Evolutionary conservation across 768 basidiomycete species (phyloP), one percentile per base, ranked within the genome.

Genomic region (Trametes cingulata): DNA sequence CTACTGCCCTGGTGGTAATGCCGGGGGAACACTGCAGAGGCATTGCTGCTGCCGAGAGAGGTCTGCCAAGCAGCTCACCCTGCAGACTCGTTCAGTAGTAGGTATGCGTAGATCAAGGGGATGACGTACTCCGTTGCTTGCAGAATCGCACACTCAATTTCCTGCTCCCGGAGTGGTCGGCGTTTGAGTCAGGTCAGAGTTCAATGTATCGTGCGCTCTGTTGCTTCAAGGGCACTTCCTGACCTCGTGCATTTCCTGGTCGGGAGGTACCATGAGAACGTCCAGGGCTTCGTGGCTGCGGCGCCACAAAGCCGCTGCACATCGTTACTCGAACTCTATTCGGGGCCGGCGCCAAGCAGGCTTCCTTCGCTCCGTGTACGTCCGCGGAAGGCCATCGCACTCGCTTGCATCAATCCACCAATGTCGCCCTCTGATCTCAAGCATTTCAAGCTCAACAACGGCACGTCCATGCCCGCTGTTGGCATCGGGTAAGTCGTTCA

Each of bases 401-500:
- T 12, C 17, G 19, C 47, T 33, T 33, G 29, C 10, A 33, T 15
- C 45, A 43, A 17, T 43, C 29, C 39, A 39, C 22, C 27, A 17
- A 56, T 56, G 54, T 36, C 42, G 9, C n/a, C 41, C 24, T 24
- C 13, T 37, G 20, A 4, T 10, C 12, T 14, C 33, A 39, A 17
- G n/a, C 52, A 27, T 10, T 50, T 58, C 42, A 7, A 25, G 14
- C 53, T 64, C 19, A 56, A 60, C 50, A 58, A 64, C 25, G 63
- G 63, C 17, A 35, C 25, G 19, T 36, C 10, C 12, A 57, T 64
- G 25, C 63, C 58, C 13, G 54, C 63, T 1, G 45, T 61, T 19
- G 63, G 63, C 10, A 15, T 60, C 20, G 63, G 62, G 62, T 64
- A 20, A 27, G 61, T 50, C 3, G n/a, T n/a, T n/a, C n/a, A n/a